Base-by-base conservation (phyloP, 2,329 filamentous ascomycete species). In the Verticillium albo-atrum region DNA sequence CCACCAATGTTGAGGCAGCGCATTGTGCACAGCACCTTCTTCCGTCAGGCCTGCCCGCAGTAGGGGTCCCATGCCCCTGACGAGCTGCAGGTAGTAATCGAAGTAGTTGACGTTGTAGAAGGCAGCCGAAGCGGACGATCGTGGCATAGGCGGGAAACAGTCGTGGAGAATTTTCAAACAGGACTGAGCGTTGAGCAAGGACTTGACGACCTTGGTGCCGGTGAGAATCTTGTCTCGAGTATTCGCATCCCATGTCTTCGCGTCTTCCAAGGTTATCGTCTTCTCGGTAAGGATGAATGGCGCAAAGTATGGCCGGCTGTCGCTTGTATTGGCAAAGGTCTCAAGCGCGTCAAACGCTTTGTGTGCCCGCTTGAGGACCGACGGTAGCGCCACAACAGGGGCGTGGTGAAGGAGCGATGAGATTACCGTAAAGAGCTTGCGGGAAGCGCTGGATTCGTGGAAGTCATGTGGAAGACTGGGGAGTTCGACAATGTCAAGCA, bases 41-140 rank as follows among this genome's bases (percentile, higher is more conserved):
- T 99, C 94, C 73, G 88, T 89, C n/a, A 96, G 82, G 61, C 92
- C 90, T 57, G 89, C 88, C 50, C 90, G 85, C 64, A 97, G 83
- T 17, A 99, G 77, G 26, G 87, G 87, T 3, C 92, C 92, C 34
- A 98, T 82, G 27, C 87, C 86, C 62, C 86, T 83, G 26, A 96
- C 82, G 37, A 97, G 77, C n/a, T 80, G 75, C 52, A 86, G 79
- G 70, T 96, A 96, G 71, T 91, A 88, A 71, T 98, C 94, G 32
- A 88, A 91, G 25, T 96, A 82, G 68, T 96, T 96, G 66, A 96
- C 83, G 27, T 86, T 83, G 58, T 85, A 86, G 67, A 97, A 90
- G 12, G 89, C 83, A 30, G 86, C 83, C 10, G 77, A 78, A 30
- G 27, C 17, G 56, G 84, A 81, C 27, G 87, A 84, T 60, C 91